Conservation (phyloP, 129 eudicot genomes). For the Kitagawia praeruptora region DNA sequence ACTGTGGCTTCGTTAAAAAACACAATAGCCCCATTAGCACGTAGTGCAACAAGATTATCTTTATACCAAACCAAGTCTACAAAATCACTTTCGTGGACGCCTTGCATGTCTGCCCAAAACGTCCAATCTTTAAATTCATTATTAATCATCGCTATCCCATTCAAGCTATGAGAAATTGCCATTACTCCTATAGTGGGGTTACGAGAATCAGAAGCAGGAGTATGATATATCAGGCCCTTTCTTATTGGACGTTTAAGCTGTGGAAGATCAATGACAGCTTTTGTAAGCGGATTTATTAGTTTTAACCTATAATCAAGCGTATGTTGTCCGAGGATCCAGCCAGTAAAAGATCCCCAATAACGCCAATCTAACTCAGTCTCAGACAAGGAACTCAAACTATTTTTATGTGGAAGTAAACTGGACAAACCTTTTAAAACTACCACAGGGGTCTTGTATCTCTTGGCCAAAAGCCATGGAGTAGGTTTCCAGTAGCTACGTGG, state of each 20-base stretch:
- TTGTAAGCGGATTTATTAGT: not conserved
- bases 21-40: not conserved
- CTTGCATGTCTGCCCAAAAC: not conserved
- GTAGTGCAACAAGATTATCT: not conserved
- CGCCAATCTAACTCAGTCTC: not conserved
- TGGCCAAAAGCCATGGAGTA: not conserved
- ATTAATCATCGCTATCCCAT: not conserved
- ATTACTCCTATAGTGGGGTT: not conserved
- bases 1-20: not conserved
- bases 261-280: not conserved
- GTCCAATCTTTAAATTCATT: not conserved
- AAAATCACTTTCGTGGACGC: not conserved
- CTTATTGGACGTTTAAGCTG: not conserved
- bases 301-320: not conserved
- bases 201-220: not conserved
- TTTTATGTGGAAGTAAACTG: not conserved
- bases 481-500: not conserved
- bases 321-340: not conserved
- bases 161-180: not conserved
- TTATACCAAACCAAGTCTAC: not conserved
- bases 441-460: too few species aligned
- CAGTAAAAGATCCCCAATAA: not conserved
- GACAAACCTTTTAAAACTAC: not conserved
- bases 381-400: not conserved
- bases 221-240: not conserved